Conservation (phyloP, 352 stramenopile genomes). For the Blastocystis sp. region DNA sequence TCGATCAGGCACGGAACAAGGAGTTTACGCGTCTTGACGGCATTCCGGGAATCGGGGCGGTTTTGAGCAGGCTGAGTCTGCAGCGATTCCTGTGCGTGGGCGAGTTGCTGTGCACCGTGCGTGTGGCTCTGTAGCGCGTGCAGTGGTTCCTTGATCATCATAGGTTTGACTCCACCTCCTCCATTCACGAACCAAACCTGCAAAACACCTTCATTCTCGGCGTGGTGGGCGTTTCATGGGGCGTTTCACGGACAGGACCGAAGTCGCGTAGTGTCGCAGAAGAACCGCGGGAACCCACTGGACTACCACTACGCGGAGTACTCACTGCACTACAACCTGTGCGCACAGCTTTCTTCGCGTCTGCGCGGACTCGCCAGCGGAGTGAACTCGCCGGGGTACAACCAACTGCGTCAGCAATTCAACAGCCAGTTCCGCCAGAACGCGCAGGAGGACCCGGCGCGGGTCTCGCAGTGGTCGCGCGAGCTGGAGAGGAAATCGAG, state of each 20-base stretch:
- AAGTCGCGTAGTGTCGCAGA: constrained; percentile 25
- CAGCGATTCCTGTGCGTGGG: constrained; percentile 33
- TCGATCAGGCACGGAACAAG: background rate
- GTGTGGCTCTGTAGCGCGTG: constrained; percentile 32
- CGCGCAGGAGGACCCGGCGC: background rate
- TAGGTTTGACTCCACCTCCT: constrained; percentile 32
- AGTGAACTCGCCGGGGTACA: background rate
- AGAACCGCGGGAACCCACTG: constrained; percentile 11
- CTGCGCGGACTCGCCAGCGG: background rate
- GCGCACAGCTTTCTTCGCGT: background rate
- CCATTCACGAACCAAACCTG: constrained; percentile 16
- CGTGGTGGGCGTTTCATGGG: background rate
- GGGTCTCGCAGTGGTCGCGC: no score
- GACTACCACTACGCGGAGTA: constrained; percentile 63
- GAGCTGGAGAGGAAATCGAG: background rate
- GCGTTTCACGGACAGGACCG: background rate
- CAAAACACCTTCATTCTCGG: constrained; percentile 38
- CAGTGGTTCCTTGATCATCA: background rate
- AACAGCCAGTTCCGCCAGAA: constrained; percentile 22
- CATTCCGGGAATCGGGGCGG: background rate
- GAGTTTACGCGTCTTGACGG: background rate
- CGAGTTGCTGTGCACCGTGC: constrained; percentile 39
- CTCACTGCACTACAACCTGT: constrained; percentile 53
- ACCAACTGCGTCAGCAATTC: constrained; percentile 63
- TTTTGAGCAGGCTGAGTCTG: background rate